Evolutionary conservation across 257 asterid species (phyloP).

Genomic region (Ocimum tenuiflorum): DNA sequence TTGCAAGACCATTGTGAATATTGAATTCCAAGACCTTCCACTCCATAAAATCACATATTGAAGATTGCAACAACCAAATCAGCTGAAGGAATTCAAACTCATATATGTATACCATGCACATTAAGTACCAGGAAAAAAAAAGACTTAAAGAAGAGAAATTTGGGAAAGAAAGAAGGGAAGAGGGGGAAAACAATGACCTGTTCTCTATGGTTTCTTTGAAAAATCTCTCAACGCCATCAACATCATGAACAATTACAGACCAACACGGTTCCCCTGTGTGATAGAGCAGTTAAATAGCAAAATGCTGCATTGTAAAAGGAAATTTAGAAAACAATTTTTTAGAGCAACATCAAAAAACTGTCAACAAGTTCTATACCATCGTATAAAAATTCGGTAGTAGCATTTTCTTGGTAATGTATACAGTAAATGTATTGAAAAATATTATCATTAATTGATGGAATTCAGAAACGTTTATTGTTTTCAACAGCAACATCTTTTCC

Average conservation of each 20-base stretch:
- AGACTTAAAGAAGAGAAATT: neutral
- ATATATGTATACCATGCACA: neutral
- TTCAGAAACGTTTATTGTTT: neutral
- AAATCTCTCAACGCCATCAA: constrained; percentile 68
- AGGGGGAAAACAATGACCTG: constrained; percentile 39
- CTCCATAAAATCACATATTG: neutral
- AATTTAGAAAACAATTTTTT: neutral
- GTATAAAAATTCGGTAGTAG: neutral
- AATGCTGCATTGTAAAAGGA: neutral
- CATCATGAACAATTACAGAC: constrained; percentile 63
- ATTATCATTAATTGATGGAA: too few relatives aligned
- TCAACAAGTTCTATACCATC: neutral
- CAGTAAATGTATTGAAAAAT: neutral
- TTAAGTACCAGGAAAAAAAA: neutral
- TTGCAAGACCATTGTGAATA: neutral
- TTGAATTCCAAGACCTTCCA: neutral
- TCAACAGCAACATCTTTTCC: neutral
- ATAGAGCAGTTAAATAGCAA: constrained; percentile 16
- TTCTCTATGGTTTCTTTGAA: constrained; percentile 79
- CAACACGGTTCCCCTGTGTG: constrained; percentile 70
- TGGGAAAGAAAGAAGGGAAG: neutral
- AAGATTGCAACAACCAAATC: constrained; percentile 6
- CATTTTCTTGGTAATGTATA: neutral
- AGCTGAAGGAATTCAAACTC: neutral
- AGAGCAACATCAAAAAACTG: neutral